Percentiles rank a stretch among this genome's conserved stretches.
phyloP scores from a whole-genome alignment of 805 yeast genomes.

The Ogataea ramenticola region DNA sequence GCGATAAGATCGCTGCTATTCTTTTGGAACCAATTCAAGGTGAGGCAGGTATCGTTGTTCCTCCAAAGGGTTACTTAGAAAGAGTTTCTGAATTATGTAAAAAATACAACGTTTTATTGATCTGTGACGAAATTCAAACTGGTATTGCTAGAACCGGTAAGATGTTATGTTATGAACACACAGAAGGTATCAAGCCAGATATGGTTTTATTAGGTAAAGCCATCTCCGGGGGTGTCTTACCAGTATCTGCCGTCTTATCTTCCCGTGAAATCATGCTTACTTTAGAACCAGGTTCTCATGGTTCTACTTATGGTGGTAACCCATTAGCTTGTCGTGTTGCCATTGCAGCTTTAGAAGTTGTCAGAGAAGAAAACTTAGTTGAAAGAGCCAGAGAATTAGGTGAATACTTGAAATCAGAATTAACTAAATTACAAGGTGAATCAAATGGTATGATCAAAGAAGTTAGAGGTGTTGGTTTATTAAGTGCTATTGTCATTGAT shows the following conservation, averaged over 20 bases:
- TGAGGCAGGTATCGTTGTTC: constrained; percentile 96
- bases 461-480: constrained; percentile 79
- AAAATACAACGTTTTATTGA: constrained; percentile 77
- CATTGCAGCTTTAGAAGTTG: constrained; percentile 86
- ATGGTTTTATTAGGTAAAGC: constrained; percentile 89
- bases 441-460: constrained; percentile 49
- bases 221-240: constrained; percentile 88
- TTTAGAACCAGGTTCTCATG: constrained; percentile 92
- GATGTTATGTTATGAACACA: constrained; percentile 86
- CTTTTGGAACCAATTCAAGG: constrained; percentile 96
- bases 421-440: constrained; percentile 43
- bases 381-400: constrained; percentile 74
- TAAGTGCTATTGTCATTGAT: constrained; percentile 89
- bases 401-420: constrained; percentile 52
- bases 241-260: constrained; percentile 86
- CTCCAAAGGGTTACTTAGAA: constrained; percentile 73
- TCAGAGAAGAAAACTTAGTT: constrained; percentile 77
- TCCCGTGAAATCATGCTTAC: constrained; percentile 86
- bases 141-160: constrained; percentile 97
- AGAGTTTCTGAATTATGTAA: constrained; percentile 69
- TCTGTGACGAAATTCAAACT: constrained; percentile 96
- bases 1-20: constrained; percentile 86
- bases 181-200: constrained; percentile 74
- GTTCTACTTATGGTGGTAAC: constrained; percentile 97
- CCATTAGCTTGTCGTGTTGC: constrained; percentile 92